Percentiles rank a stretch among this genome's conserved stretches.
These are phyloP conservation scores for Aphanomyces cochlioides DNA, from an alignment of 352 stramenopile species.

Conservation along the genomic window DNA sequence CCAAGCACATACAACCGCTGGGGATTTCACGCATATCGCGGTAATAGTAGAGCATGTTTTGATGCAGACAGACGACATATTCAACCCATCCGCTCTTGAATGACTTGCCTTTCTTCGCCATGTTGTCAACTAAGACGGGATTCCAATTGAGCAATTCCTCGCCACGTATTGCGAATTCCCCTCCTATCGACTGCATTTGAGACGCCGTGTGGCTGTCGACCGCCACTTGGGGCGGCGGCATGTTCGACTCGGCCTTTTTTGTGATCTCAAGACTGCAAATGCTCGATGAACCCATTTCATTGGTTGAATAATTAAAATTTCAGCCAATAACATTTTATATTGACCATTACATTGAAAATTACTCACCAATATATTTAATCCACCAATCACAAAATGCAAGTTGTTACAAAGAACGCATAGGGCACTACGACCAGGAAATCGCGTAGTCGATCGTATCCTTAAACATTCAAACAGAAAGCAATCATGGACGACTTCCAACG, in stretches of 20 bases:
- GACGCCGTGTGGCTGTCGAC: background rate
- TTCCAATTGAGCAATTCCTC: constrained; percentile 17
- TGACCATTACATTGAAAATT: background rate
- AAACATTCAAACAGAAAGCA: no score
- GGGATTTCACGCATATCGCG: constrained; percentile 47
- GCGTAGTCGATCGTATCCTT: no score
- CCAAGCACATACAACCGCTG: constrained; percentile 49
- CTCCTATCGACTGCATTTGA: constrained; percentile 15
- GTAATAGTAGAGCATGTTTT: constrained; percentile 63
- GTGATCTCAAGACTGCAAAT: background rate
- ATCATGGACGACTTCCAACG: no score
- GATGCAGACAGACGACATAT: constrained; percentile 58
- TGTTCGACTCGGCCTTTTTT: constrained; percentile 1
- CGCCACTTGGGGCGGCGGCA: background rate
- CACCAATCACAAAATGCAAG: background rate
- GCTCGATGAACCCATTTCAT: background rate
- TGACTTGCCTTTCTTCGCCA: constrained; percentile 43
- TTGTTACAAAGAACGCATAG: background rate
- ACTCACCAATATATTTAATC: background rate
- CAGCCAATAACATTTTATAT: background rate
- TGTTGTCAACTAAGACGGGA: constrained; percentile 22
- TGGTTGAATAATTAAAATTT: constrained; percentile 4
- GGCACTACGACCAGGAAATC: background rate
- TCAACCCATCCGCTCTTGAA: constrained; percentile 63
- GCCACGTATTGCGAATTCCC: constrained; percentile 23